phyloP scores from a whole-genome alignment of 176 grass and related monocot species.

The Alloteropsis semialata region DNA sequence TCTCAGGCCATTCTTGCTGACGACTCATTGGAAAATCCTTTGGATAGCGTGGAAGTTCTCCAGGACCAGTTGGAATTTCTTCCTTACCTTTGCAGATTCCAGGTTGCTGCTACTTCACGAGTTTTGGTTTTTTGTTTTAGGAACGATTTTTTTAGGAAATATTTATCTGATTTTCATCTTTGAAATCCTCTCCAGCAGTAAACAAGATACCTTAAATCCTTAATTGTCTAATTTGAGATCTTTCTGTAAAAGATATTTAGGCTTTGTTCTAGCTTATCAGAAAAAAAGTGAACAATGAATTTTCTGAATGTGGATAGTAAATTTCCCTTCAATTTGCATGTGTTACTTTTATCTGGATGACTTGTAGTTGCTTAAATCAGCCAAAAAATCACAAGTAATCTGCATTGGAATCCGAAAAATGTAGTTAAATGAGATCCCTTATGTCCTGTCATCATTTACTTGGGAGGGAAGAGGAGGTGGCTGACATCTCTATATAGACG shows the following conservation, averaged over 20 bases:
- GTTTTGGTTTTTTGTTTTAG: slow-evolving; percentile 26
- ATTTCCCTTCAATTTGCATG: background rate
- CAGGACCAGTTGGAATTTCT: slow-evolving; percentile 98
- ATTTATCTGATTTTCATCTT: background rate
- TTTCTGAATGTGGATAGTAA: background rate
- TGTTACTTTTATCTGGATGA: background rate
- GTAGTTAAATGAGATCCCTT: background rate
- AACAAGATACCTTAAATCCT: background rate
- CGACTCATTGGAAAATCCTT: slow-evolving; percentile 72
- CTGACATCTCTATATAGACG: background rate
- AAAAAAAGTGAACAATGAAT: background rate
- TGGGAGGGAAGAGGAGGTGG: background rate
- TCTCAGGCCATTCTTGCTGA: slow-evolving; percentile 74
- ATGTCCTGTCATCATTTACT: background rate
- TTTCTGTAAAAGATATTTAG: slow-evolving; percentile 11
- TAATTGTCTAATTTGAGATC: background rate
- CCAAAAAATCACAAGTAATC: background rate
- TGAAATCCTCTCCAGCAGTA: background rate
- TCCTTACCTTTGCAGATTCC: slow-evolving; percentile 98
- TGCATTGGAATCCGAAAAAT: background rate
- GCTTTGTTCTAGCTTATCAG: slow-evolving; percentile 5
- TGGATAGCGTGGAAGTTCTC: slow-evolving; percentile 94
- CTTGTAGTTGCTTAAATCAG: background rate
- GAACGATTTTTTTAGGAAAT: background rate
- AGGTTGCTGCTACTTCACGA: slow-evolving; percentile 51